Evolutionary conservation across 768 basidiomycete species (phyloP).

Genomic region (Suillus subalutaceus): DNA sequence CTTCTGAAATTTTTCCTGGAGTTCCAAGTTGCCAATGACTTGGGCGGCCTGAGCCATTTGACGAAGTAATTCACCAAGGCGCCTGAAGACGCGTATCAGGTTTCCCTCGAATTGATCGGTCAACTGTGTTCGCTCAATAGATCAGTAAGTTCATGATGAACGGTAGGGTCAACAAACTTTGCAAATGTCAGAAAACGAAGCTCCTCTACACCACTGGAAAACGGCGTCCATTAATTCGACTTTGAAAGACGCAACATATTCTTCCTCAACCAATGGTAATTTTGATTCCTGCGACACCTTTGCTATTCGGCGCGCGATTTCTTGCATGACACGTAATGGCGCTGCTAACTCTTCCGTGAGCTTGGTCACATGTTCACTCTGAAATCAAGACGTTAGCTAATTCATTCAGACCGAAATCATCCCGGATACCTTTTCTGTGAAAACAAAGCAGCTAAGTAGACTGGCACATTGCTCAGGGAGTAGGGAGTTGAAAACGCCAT

Average conservation of each 20-base stretch:
- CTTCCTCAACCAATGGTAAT: conserved; percentile 85
- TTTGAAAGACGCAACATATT: conserved; percentile 96
- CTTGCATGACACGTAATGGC: conserved; percentile 93
- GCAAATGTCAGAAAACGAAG: conserved; percentile 94
- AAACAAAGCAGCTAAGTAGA: conserved; percentile 96
- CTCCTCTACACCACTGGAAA: conserved; percentile 97
- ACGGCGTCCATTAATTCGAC: conserved; percentile 99
- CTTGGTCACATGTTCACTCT: conserved; percentile 87
- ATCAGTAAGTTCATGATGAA: not conserved
- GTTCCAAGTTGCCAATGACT: conserved; percentile 93
- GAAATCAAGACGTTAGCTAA: conserved; percentile 11
- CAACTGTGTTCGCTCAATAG: conserved; percentile 51
- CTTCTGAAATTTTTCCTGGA: conserved; percentile 93
- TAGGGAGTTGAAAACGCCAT: conserved; percentile 91
- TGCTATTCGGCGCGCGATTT: conserved; percentile 93
- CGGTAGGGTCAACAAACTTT: conserved; percentile 56
- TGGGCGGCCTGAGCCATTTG: conserved; percentile 97
- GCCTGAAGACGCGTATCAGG: conserved; percentile 93
- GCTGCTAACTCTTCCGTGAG: conserved; percentile 93
- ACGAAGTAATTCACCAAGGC: conserved; percentile 89
- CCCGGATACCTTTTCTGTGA: conserved; percentile 83
- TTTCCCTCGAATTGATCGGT: conserved; percentile 98
- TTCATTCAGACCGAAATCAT: not conserved
- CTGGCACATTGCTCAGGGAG: conserved; percentile 92
- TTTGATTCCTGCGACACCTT: conserved; percentile 95